Conservation (phyloP, 140 eudicot species). For the Erigeron philadelphicus region DNA sequence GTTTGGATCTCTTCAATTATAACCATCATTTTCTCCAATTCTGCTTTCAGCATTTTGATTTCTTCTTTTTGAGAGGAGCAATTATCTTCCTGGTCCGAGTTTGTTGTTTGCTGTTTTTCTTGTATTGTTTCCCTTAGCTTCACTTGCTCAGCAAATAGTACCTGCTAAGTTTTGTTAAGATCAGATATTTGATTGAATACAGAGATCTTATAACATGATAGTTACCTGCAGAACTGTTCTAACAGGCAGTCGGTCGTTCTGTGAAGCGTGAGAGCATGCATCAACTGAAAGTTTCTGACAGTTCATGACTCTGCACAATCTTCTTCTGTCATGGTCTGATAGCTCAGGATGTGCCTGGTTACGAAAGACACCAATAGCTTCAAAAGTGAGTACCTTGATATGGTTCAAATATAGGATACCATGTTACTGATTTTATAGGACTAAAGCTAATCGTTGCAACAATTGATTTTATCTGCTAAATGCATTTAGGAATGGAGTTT, state of each 20-base stretch:
- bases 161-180: conserved; percentile 35
- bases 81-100: conserved; percentile 34
- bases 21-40: conserved; percentile 43
- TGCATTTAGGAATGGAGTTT: too few species aligned
- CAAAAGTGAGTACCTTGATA: not conserved
- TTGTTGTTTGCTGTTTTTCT: conserved; percentile 32
- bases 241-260: conserved; percentile 73
- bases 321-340: conserved; percentile 61
- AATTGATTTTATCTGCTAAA: too few species aligned
- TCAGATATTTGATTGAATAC: not conserved
- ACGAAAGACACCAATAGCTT: not conserved
- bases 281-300: conserved; percentile 71
- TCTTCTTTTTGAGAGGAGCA: conserved; percentile 46
- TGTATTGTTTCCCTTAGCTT: conserved; percentile 50
- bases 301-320: conserved; percentile 64
- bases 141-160: conserved; percentile 64
- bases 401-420: not conserved
- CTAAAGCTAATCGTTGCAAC: too few species aligned
- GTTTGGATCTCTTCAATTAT: conserved; percentile 50
- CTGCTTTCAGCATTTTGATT: conserved; percentile 48
- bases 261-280: conserved; percentile 80
- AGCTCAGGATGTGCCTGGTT: conserved; percentile 52
- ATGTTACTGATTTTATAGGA: too few species aligned
- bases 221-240: conserved; percentile 70
- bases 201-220: too few species aligned